Conservation (phyloP, 1,284 basidiomycete genomes). For the Ceratobasidium theobromae region DNA sequence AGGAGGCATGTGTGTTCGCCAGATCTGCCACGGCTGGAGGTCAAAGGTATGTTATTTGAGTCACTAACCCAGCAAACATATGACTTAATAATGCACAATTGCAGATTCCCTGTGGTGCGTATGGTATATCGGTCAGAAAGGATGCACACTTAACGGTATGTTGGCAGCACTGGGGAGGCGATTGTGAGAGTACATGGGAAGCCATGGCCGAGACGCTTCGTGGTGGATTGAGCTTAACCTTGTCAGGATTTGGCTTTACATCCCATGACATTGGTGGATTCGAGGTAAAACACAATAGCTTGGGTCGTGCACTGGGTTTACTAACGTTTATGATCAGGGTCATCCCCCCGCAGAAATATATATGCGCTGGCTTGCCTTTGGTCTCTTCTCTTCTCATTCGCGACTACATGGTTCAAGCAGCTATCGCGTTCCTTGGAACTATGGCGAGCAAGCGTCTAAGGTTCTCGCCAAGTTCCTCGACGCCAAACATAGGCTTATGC, state of each 20-base stretch:
- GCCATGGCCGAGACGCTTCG: slow-evolving; percentile 75
- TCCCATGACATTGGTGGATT: slow-evolving; percentile 78
- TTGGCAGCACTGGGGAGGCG: slow-evolving; percentile 68
- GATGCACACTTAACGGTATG: slow-evolving; percentile 35
- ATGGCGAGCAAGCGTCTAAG: slow-evolving; percentile 67
- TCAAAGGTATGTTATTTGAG: slow-evolving; percentile 51
- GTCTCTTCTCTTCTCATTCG: slow-evolving; percentile 68
- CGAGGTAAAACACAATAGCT: slow-evolving; percentile 46
- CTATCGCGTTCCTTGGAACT: slow-evolving; percentile 75
- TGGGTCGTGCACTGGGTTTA: background rate
- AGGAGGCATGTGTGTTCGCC: slow-evolving; percentile 70
- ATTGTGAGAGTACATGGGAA: slow-evolving; percentile 75
- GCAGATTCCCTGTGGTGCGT: slow-evolving; percentile 47
- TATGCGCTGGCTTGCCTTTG: slow-evolving; percentile 60
- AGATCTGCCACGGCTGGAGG: slow-evolving; percentile 66
- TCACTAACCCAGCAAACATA: background rate
- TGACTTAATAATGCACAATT: background rate
- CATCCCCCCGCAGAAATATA: slow-evolving; percentile 69
- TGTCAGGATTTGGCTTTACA: slow-evolving; percentile 69
- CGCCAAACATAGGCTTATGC: slow-evolving; percentile 72
- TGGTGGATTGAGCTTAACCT: slow-evolving; percentile 63
- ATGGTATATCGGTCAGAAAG: background rate
- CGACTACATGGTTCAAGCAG: slow-evolving; percentile 70
- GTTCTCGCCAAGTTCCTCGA: slow-evolving; percentile 66
- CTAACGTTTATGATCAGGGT: slow-evolving; percentile 46